Evolutionary conservation across 371 early-diverging fungal genomes (phyloP), one percentile per base, ranked within the genome.

Genomic region (Mortierella sp.): DNA sequence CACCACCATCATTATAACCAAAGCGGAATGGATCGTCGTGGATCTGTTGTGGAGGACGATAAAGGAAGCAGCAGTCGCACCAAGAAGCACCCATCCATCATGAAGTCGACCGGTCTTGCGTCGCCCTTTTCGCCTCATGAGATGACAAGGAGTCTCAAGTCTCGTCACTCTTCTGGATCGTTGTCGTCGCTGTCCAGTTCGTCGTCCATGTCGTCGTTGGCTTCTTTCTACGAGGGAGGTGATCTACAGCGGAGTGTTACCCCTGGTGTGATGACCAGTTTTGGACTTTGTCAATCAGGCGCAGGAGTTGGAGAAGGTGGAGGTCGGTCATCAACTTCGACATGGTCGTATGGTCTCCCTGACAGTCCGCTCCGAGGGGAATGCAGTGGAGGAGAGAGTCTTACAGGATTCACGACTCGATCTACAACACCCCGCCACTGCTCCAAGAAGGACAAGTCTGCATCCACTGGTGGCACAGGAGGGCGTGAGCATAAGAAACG

Each of bases 401-500:
- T 58, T 27, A 16, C 63, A 32, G 82, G 75, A 12, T 35, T 27
- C 12, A 43, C 74, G 38, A 24, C 44, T 24, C 27, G 27, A 71
- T 56, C 56, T 3, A 24, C 74, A 4, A 51, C 72, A 41, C 1
- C 24, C 6, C 65, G 10, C 21, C 65, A 65, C 38, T 65, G 38
- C 21, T 63, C 63, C 46, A 71, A 70, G 27, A 41, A 71, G 18
- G 29, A 71, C 10, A 44, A 29, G 24, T 29, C 35, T 21, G 1
- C 24, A 5, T 16, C n/a, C 8, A 27, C 68, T 16, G n/a, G 21
- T 55, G 14, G 55, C 38, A n/a, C 21, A 3, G 48, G 55, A 21
- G 71, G 72, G 27, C 56, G 35, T n/a, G 78, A 55, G 49, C 27
- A 75, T 58, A 84, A 81, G 71, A 84, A 78, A 65, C 81, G 76